Base-by-base conservation (phyloP, 257 asterid species). In the Craterostigma plantagineum region DNA sequence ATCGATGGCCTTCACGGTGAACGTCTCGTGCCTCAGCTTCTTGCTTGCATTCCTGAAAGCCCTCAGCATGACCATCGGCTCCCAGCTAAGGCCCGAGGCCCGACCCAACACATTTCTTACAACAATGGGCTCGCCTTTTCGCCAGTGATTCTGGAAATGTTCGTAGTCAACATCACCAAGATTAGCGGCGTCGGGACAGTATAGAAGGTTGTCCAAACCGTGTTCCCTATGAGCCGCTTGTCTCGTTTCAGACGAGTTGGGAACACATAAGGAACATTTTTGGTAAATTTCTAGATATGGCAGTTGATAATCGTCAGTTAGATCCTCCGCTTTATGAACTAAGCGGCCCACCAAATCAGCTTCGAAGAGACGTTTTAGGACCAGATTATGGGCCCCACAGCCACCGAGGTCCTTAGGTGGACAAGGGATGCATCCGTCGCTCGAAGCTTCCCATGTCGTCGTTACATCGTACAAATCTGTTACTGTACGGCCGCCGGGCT, bases 71-170 rank as follows among this genome's bases (percentile, higher is more conserved):
- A 81, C 94, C 69, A 60, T 67, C 14, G 94, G 94, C 63, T 77
- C 94, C 94, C 94, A 81, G 62, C 94, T 81, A 56, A 81, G 92
- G 53, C 87, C 94, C 18, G 81, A 65, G 36, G 75, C 74, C 63
- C 33, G 54, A 16, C 57, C 64, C 42, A 67, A 54, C 3, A 65
- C 60, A 46, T 77, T 66, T 58, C 73, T 65, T 49, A 81, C 83
- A 52, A 81, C 51, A 35, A 81, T 77, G n/a, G 94, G 94, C 58
- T 81, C 94, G 11, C 94, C 92, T 51, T 47, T 71, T 56, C 72
- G 67, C 94, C 94, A 81, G 49, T 81, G 94, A 81, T 61, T 65
- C 51, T 79, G 93, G 51, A 84, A 76, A 70, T 84, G 91, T 37
- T 51, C 63, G 39, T 58, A 68, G 34, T 54, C 90, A 13, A 50